These are phyloP conservation scores for Diplodia intermedia DNA, from an alignment of 2,329 filamentous ascomycete species.

Conservation along the genomic window DNA sequence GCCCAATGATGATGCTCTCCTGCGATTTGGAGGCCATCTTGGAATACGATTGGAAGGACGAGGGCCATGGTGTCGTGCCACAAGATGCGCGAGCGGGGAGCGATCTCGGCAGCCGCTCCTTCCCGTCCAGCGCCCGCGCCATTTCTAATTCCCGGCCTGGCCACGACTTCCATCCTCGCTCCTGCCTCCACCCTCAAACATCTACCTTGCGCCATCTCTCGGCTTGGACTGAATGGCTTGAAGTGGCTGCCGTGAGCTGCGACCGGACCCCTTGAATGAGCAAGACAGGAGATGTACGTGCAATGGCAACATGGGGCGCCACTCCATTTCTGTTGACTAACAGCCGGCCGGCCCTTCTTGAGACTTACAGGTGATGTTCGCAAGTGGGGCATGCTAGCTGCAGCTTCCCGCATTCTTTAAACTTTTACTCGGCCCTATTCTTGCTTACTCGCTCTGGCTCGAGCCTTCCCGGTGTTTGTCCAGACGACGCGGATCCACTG, in stretches of 20 bases:
- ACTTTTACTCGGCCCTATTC: neutral
- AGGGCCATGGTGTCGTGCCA: constrained; percentile 25
- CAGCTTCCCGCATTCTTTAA: neutral
- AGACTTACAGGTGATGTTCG: neutral
- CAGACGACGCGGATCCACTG: neutral
- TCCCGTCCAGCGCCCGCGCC: neutral
- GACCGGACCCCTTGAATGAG: too few relatives aligned
- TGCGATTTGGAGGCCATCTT: constrained; percentile 26
- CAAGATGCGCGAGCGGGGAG: constrained; percentile 12
- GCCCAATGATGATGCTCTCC: constrained; percentile 31
- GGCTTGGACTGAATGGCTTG: neutral
- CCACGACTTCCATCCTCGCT: neutral
- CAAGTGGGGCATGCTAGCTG: constrained; percentile 2
- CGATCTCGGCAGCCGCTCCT: constrained; percentile 18
- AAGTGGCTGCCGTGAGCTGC: neutral
- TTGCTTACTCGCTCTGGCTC: neutral
- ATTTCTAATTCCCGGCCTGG: neutral
- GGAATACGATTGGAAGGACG: constrained; percentile 18
- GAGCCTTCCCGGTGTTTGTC: neutral
- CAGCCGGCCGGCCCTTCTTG: neutral
- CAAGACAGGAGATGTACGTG: too few relatives aligned
- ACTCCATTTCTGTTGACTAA: neutral
- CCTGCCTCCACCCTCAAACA: neutral
- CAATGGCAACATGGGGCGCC: neutral
- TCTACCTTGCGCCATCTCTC: neutral